A percentile compares a stretch with the other conserved stretches of the same genome.
Evolutionary conservation across 2,329 filamentous ascomycete genomes (phyloP).

Genomic region (Penicillium sp.): DNA sequence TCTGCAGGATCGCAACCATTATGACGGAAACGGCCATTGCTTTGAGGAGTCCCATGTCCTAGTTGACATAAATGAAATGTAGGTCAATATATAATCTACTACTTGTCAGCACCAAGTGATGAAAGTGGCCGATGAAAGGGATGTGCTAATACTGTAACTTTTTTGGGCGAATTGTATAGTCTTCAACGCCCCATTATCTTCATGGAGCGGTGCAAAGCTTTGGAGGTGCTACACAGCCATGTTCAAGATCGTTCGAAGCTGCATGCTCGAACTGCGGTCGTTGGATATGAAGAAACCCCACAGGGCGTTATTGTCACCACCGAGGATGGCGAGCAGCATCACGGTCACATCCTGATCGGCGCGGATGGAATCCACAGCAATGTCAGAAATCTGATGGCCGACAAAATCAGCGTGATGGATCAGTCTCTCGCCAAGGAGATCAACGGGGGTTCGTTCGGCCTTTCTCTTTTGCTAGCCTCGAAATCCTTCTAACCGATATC

Average conservation of each 20-base stretch:
- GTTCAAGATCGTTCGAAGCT: slow-evolving; percentile 17
- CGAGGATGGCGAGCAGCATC: slow-evolving; percentile 33
- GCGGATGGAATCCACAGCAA: slow-evolving; percentile 45
- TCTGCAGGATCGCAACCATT: slow-evolving; percentile 9
- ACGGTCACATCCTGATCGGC: slow-evolving; percentile 39
- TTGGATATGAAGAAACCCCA: slow-evolving; percentile 11
- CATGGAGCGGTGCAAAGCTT: slow-evolving; percentile 19
- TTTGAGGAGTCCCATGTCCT: slow-evolving; percentile 11
- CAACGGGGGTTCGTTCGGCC: neutral
- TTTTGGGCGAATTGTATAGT: neutral
- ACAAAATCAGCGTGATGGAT: slow-evolving; percentile 8
- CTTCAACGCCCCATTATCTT: slow-evolving; percentile 21
- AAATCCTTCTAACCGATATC: neutral
- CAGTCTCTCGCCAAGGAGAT: neutral
- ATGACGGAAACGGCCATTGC: slow-evolving; percentile 7
- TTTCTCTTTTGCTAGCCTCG: neutral
- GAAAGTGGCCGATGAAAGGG: neutral
- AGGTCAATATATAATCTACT: neutral
- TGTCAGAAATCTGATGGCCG: slow-evolving; percentile 34
- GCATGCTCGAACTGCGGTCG: slow-evolving; percentile 7
- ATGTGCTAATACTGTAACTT: neutral
- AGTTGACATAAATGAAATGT: slow-evolving; percentile 8
- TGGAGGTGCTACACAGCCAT: slow-evolving; percentile 18
- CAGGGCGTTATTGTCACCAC: slow-evolving; percentile 32
- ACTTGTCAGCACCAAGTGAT: neutral